Evolutionary conservation across 495 filamentous ascomycete species (phyloP).

Genomic region (Choiromyces venosus): DNA sequence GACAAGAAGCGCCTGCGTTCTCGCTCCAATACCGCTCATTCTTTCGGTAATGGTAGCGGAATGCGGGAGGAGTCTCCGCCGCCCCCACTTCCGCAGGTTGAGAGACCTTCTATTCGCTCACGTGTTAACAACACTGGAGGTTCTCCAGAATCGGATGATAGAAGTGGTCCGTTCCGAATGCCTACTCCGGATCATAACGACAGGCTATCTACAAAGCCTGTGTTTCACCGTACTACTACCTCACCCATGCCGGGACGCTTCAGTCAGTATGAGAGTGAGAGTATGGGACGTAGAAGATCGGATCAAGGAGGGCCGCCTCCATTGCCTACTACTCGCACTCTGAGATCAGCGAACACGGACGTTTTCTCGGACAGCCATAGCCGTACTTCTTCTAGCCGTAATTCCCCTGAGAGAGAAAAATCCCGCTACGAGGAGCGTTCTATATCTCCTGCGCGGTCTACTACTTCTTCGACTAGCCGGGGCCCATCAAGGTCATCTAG

Average conservation of each 20-base stretch:
- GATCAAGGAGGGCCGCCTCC: constrained; percentile 36
- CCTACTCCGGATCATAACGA: constrained; percentile 35
- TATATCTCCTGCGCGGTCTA: constrained; percentile 24
- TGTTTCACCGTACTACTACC: constrained; percentile 37
- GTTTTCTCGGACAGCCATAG: constrained; percentile 28
- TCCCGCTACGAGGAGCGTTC: constrained; percentile 34
- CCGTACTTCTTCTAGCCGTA: constrained; percentile 30
- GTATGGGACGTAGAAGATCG: constrained; percentile 35
- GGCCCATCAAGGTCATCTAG: constrained; percentile 12
- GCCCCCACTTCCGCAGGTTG: constrained; percentile 44
- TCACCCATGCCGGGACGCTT: constrained; percentile 30
- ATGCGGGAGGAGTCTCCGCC: constrained; percentile 55
- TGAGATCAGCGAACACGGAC: constrained; percentile 31
- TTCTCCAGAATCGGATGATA: constrained; percentile 27
- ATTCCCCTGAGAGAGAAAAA: constrained; percentile 23
- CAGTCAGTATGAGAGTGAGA: constrained; percentile 26
- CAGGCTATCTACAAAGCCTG: constrained; percentile 24
- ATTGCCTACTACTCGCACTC: constrained; percentile 28
- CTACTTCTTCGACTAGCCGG: constrained; percentile 9
- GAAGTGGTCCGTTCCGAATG: constrained; percentile 28
- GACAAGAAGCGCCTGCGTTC: constrained; percentile 47
- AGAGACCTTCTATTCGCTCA: constrained; percentile 37
- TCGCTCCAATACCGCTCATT: constrained; percentile 59
- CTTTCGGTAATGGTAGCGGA: constrained; percentile 56
- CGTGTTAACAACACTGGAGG: constrained; percentile 31